These are phyloP conservation scores for Solanum chmielewskii DNA, from an alignment of 257 asterid genomes.

Conservation along the genomic window DNA sequence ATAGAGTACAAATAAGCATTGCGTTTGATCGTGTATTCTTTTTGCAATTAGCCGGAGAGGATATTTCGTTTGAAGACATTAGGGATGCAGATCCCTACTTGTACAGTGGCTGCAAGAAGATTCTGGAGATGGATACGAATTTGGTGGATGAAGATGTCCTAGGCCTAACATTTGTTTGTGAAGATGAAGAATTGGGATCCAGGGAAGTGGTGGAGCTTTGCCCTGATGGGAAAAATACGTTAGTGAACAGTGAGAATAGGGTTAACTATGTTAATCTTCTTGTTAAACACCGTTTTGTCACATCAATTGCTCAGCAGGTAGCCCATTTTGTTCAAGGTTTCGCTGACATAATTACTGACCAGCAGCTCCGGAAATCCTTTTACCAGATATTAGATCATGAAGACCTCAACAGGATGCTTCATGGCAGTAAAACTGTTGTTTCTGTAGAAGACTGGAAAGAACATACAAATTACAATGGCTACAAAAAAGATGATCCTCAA, in stretches of 20 bases:
- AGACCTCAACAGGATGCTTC: slow-evolving; percentile 77
- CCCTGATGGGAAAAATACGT: neutral
- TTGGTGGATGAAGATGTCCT: neutral
- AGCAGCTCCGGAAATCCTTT: slow-evolving; percentile 29
- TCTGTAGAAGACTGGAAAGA: slow-evolving; percentile 84
- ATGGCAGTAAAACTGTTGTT: slow-evolving; percentile 63
- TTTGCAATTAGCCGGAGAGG: neutral
- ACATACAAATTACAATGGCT: slow-evolving; percentile 71
- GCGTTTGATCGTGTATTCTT: neutral
- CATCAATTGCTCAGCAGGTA: slow-evolving; percentile 54
- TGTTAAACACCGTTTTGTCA: slow-evolving; percentile 45
- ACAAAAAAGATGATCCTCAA: slow-evolving; percentile 51
- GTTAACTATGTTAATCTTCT: neutral
- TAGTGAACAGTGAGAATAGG: neutral
- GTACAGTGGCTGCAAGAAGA: neutral
- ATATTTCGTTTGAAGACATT: neutral
- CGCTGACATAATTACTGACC: slow-evolving; percentile 33
- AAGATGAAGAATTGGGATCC: neutral
- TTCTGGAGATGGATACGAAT: neutral
- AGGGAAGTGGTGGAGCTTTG: neutral
- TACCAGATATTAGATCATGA: slow-evolving; percentile 53
- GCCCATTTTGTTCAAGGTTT: slow-evolving; percentile 53
- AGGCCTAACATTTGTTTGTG: neutral
- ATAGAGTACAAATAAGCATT: neutral
- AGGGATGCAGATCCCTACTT: neutral